Evolutionary conservation across 352 stramenopile genomes (phyloP), one percentile per base, ranked within the genome.

Genomic region (Peronospora belbahrii): DNA sequence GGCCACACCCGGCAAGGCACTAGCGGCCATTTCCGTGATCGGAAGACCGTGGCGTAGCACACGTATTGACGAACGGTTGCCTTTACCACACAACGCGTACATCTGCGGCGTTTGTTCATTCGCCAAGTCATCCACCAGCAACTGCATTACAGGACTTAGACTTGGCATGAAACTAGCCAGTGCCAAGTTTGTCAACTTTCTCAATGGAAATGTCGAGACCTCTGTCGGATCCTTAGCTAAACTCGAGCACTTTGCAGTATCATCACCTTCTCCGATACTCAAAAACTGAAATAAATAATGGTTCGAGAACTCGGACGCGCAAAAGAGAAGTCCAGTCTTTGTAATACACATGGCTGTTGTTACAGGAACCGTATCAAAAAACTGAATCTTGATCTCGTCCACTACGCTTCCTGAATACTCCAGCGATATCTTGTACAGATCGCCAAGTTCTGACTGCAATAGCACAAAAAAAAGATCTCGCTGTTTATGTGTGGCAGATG

Each of bases 251-350:
- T 77, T 70, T 11, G 83, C 86, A 9, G 80, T 88, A 39, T 80
- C 64, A 42, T 95, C 88, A 25, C 94, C 93, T 48, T 97, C 82
- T 42, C 95, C 93, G 55, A 98, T 97, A 37, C 87, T 89, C 62
- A 98, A 74, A 65, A 98, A 98, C 67, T 98, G 94, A 64, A 98
- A 98, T 51, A 99, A 78, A 59, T 86, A 94, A 73, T 99, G 96
- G 70, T 99, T 98, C 6, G 94, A 94, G 59, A 97, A 97, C 72
- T 99, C 96, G 13, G 89, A 93, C 36, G 95, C 87, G 28, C 88
- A 85, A 61, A 99, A 98, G 0, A 99, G 75, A 39, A 98, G 74
- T 7, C 96, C 97, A 8, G 92, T 95, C 62, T 98, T 98, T 34
- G 95, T 98, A 52, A 99, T 97, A 66, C 96, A 98, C 41, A 99